Conservation (phyloP, 768 basidiomycete species). For the Mycena vitilis region DNA sequence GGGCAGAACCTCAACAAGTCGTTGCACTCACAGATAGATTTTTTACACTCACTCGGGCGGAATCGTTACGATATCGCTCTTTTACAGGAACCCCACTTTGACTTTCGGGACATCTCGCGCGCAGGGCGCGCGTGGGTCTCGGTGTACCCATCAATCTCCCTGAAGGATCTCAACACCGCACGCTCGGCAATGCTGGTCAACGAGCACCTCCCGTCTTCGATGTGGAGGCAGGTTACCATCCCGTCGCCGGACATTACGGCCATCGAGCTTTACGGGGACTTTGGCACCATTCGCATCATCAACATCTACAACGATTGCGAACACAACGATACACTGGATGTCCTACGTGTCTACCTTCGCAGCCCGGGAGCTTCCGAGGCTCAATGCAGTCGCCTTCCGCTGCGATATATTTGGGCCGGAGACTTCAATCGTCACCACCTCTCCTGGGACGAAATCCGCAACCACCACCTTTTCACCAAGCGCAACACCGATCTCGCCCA, state of each 20-base stretch:
- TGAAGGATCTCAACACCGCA: background rate
- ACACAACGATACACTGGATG: conserved; percentile 17
- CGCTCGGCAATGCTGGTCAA: conserved; percentile 23
- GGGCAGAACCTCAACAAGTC: conserved; percentile 48
- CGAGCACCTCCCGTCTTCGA: background rate
- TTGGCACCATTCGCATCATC: conserved; percentile 38
- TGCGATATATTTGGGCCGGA: conserved; percentile 46
- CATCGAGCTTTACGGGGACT: conserved; percentile 34
- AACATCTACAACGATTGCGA: conserved; percentile 43
- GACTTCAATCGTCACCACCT: conserved; percentile 58
- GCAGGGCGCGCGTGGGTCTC: conserved; percentile 29
- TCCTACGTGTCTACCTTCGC: conserved; percentile 6
- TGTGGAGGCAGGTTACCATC: conserved; percentile 18
- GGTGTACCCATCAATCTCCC: conserved; percentile 43
- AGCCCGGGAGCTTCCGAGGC: background rate
- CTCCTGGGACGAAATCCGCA: conserved; percentile 50
- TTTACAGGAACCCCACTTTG: conserved; percentile 48
- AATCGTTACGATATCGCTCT: conserved; percentile 38
- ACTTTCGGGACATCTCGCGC: conserved; percentile 32
- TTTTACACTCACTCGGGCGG: conserved; percentile 19
- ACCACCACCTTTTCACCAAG: conserved; percentile 49
- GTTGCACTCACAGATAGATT: conserved; percentile 10
- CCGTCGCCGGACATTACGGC: conserved; percentile 37
- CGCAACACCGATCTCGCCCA: conserved; percentile 28
- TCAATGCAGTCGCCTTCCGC: background rate